Evolutionary conservation across 257 asterid genomes (phyloP).

Genomic region (Penstemon newberryi): DNA sequence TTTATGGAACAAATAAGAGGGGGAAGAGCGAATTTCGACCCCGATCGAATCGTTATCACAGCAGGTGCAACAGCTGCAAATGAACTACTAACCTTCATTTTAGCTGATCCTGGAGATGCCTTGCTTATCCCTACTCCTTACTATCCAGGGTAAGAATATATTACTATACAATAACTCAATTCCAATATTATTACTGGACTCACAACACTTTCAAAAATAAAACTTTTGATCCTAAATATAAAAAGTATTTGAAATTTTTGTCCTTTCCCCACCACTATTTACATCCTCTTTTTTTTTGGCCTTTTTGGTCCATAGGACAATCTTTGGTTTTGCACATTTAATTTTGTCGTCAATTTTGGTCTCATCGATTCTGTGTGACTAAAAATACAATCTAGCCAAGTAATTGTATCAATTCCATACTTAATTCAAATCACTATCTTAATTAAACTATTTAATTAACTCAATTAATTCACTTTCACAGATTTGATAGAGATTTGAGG

Average conservation of each 20-base stretch:
- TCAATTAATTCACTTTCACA: neutral
- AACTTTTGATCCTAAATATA: neutral
- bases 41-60: conserved; percentile 77
- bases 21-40: conserved; percentile 70
- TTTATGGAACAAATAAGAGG: conserved; percentile 89
- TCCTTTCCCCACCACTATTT: neutral
- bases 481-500: conserved; percentile 38
- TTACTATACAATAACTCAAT: too few species aligned
- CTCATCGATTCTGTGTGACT: too few species aligned
- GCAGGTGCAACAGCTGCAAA: conserved; percentile 97
- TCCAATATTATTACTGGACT: too few species aligned
- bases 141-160: conserved; percentile 76
- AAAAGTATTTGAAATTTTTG: neutral
- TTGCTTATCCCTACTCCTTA: conserved; percentile 89
- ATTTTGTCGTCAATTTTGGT: too few species aligned
- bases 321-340: too few species aligned
- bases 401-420: too few species aligned
- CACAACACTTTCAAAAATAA: too few species aligned
- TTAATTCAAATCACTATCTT: neutral
- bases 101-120: conserved; percentile 86
- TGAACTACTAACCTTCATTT: conserved; percentile 75
- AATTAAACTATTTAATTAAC: conserved; percentile 22
- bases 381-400: too few species aligned
- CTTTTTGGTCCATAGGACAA: too few species aligned
- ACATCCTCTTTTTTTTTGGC: too few species aligned